Conservation (phyloP, 2,329 filamentous ascomycete genomes). For the Bipolaris oryzae region DNA sequence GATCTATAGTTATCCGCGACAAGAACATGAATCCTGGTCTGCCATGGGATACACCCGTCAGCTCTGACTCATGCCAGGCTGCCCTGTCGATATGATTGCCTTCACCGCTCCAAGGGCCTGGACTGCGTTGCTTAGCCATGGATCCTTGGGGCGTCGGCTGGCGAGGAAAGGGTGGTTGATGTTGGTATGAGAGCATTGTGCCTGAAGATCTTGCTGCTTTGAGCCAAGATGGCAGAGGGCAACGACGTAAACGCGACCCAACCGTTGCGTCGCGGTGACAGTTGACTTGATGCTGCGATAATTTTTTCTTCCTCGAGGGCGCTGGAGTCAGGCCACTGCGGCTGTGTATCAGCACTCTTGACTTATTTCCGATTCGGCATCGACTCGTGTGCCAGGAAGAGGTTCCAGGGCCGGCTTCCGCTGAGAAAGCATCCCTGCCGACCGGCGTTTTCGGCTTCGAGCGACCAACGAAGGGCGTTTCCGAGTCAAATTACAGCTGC, state of each 20-base stretch:
- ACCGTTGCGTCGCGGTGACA: slow-evolving; percentile 14
- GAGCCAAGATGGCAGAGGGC: slow-evolving; percentile 16
- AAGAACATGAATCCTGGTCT: neutral
- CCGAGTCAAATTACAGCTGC: slow-evolving; percentile 1
- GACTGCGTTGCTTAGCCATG: neutral
- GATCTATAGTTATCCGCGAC: slow-evolving; percentile 2
- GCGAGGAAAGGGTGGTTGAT: neutral
- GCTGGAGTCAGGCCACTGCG: slow-evolving; percentile 17
- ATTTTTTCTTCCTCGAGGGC: slow-evolving; percentile 8
- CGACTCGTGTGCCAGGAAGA: slow-evolving; percentile 22
- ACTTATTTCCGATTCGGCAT: slow-evolving; percentile 14
- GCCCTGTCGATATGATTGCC: neutral
- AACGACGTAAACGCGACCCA: slow-evolving; percentile 14
- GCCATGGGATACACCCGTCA: slow-evolving; percentile 4
- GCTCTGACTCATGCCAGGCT: slow-evolving; percentile 10
- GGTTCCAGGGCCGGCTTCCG: slow-evolving; percentile 14
- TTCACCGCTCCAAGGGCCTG: neutral
- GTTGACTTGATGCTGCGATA: slow-evolving; percentile 11
- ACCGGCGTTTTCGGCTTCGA: slow-evolving; percentile 14
- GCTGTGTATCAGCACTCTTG: slow-evolving; percentile 14
- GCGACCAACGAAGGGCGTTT: slow-evolving; percentile 5
- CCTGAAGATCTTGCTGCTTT: slow-evolving; percentile 23
- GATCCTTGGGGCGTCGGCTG: neutral
- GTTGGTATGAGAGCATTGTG: slow-evolving; percentile 11
- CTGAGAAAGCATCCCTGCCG: slow-evolving; percentile 20